Conservation (phyloP, 2,329 filamentous ascomycete genomes). For the Penicillium brasilianum region DNA sequence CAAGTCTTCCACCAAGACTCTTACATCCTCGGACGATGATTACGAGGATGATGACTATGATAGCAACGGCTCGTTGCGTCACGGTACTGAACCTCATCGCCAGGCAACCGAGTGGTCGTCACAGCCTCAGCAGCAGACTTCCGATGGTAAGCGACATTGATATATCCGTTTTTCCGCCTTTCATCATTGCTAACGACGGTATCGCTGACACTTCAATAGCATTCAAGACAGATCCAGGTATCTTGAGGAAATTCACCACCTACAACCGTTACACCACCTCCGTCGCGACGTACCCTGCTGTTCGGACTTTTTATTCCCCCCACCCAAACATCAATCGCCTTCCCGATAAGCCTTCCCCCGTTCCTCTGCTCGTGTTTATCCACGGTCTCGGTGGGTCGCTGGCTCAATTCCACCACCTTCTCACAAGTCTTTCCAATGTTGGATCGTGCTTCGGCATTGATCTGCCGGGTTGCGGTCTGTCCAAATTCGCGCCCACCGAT, state of each 20-base stretch:
- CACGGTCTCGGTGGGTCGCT: constrained; percentile 93
- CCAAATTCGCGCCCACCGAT: constrained; percentile 69
- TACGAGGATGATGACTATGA: constrained; percentile 45
- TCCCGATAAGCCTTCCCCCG: constrained; percentile 70
- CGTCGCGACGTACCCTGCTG: constrained; percentile 70
- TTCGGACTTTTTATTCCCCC: constrained; percentile 82
- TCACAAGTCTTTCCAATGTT: constrained; percentile 80
- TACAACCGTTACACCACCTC: constrained; percentile 74
- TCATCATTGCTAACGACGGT: background rate
- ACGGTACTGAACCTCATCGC: constrained; percentile 30
- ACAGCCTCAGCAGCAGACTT: constrained; percentile 35
- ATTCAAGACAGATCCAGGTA: constrained; percentile 69
- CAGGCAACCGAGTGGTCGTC: constrained; percentile 29
- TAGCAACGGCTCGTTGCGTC: constrained; percentile 39
- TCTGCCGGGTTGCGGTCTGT: constrained; percentile 85
- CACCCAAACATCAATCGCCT: constrained; percentile 85
- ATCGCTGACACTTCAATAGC: constrained; percentile 32
- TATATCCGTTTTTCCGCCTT: background rate
- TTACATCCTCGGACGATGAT: constrained; percentile 46
- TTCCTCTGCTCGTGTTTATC: constrained; percentile 87
- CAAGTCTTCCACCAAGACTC: constrained; percentile 35
- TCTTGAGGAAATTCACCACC: constrained; percentile 77
- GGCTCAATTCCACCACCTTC: constrained; percentile 81
- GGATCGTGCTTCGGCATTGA: constrained; percentile 88
- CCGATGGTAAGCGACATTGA: constrained; percentile 35